phyloP scores from a whole-genome alignment of 2,329 filamentous ascomycete species.

The Byssoonygena ceratinophila region DNA sequence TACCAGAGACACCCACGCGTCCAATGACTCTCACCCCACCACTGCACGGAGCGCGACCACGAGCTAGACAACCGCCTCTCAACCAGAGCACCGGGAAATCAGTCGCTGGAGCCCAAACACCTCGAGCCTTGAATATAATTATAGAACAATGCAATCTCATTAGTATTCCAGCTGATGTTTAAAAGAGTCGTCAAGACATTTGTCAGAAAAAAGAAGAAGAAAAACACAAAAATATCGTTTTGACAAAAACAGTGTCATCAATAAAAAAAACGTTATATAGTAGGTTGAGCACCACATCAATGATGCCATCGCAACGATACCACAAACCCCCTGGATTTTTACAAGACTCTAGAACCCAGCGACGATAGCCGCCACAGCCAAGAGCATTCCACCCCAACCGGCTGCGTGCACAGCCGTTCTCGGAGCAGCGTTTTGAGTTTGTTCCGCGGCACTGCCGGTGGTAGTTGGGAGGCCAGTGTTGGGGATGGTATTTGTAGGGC shows the following conservation, averaged over 20 bases:
- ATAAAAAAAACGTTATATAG: conserved; percentile 1
- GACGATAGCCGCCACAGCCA: conserved; percentile 11
- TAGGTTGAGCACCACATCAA: not conserved
- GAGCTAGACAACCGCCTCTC: not conserved
- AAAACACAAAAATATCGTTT: too few relatives aligned
- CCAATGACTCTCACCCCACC: not conserved
- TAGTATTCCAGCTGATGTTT: not conserved
- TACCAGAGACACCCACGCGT: not conserved
- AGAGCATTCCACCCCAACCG: conserved; percentile 4
- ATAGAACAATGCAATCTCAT: not conserved
- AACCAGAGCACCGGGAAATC: not conserved
- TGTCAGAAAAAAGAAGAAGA: not conserved
- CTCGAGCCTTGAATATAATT: conserved; percentile 1
- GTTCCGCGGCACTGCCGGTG: conserved; percentile 4
- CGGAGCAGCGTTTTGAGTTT: conserved; percentile 10
- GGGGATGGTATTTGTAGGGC: conserved; percentile 8
- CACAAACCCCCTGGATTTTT: not conserved
- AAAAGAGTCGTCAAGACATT: not conserved
- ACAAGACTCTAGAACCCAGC: not conserved
- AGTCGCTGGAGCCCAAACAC: conserved; percentile 11
- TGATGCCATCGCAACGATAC: not conserved
- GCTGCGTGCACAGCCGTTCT: conserved; percentile 6
- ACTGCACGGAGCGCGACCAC: not conserved
- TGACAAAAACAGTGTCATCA: too few relatives aligned
- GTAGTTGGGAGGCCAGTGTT: conserved; percentile 4